A percentile compares a stretch with the other conserved stretches of the same genome.
These are phyloP conservation scores for Monosporascus sp. DNA, from an alignment of 2,329 filamentous ascomycete species.

Conservation along the genomic window DNA sequence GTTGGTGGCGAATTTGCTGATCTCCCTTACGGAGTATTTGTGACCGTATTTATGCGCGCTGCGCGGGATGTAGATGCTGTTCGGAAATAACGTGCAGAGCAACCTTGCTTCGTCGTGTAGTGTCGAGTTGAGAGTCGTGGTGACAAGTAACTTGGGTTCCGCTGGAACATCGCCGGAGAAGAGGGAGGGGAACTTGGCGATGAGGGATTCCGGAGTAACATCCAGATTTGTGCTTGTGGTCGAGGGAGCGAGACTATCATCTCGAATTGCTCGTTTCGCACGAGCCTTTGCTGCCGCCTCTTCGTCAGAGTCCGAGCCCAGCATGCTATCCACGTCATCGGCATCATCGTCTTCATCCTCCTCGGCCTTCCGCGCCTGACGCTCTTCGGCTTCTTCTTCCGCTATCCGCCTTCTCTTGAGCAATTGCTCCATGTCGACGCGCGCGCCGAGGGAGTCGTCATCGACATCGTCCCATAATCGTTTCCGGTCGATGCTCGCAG, in stretches of 20 bases:
- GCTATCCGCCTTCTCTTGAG: conserved; percentile 50
- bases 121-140: conserved; percentile 82
- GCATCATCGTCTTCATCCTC: conserved; percentile 37
- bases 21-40: conserved; percentile 90
- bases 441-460: conserved; percentile 49
- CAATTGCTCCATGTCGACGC: conserved; percentile 54
- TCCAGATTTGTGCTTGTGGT: conserved; percentile 60
- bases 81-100: conserved; percentile 78
- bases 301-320: conserved; percentile 51
- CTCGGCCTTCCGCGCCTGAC: conserved; percentile 40
- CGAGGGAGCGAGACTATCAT: conserved; percentile 50
- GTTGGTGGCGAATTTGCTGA: conserved; percentile 76
- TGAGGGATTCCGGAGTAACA: conserved; percentile 53
- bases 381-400: conserved; percentile 37
- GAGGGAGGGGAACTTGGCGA: conserved; percentile 56
- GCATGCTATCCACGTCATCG: conserved; percentile 70
- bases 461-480: conserved; percentile 81
- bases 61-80: conserved; percentile 79
- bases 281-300: conserved; percentile 35
- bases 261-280: conserved; percentile 38
- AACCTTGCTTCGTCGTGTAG: conserved; percentile 78
- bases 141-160: conserved; percentile 82
- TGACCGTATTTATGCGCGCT: conserved; percentile 77
- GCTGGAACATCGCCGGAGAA: conserved; percentile 55
- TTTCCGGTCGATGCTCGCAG: conserved; percentile 78